These are phyloP conservation scores for Epichloe baconii DNA, from an alignment of 2,329 filamentous ascomycete species.

Conservation along the genomic window DNA sequence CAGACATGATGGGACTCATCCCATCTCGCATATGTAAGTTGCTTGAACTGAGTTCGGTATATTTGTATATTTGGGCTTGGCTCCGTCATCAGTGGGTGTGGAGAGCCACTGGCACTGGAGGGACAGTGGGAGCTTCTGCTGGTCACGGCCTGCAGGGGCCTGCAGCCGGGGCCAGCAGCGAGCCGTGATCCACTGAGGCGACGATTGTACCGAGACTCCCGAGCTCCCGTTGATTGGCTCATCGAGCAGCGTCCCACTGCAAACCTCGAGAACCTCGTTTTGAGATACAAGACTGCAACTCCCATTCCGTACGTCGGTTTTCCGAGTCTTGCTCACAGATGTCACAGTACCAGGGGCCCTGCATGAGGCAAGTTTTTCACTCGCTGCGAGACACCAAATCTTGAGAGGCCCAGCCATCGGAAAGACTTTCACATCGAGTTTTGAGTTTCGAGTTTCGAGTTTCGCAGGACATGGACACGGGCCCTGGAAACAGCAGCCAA, in stretches of 20 bases:
- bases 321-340: no score
- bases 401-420: background rate
- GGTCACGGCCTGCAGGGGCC: background rate
- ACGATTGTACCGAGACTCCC: background rate
- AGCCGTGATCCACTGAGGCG: no score
- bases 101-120: no score
- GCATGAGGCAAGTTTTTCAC: no score
- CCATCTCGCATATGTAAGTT: conserved; percentile 16
- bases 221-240: background rate
- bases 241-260: background rate
- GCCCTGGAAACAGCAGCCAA: background rate
- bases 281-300: no score
- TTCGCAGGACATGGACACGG: background rate
- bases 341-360: no score
- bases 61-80: background rate
- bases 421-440: background rate
- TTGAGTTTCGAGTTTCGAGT: background rate
- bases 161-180: background rate
- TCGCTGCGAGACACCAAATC: no score
- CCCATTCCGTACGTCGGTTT: no score
- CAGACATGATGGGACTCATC: conserved; percentile 29
- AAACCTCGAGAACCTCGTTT: background rate
- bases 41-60: background rate
- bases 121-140: background rate
- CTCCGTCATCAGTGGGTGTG: background rate